Conservation (phyloP, 2,329 filamentous ascomycete species). For the Cordyceps tenuipes region DNA sequence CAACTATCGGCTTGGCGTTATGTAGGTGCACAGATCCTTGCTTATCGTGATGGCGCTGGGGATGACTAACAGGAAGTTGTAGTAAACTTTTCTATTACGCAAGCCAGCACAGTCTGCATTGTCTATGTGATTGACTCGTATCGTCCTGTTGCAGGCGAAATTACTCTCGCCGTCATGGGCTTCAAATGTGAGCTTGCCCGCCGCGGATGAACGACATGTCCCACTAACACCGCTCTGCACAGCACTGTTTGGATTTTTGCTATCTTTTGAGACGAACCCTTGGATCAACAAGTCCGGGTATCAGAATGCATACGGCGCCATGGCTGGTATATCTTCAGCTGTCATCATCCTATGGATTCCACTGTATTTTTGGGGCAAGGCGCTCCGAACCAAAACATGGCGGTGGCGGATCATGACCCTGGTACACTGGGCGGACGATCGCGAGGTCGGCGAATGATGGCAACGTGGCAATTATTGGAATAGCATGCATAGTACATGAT, state of each 20-base stretch:
- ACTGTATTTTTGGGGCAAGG: slow-evolving; percentile 35
- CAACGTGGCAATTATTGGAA: not conserved
- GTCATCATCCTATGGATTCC: slow-evolving; percentile 37
- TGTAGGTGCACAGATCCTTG: slow-evolving; percentile 26
- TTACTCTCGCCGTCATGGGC: slow-evolving; percentile 40
- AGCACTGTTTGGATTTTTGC: slow-evolving; percentile 44
- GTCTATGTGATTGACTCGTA: slow-evolving; percentile 48
- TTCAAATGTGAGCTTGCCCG: slow-evolving; percentile 40
- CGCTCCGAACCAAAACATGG: slow-evolving; percentile 38
- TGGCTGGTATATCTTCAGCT: slow-evolving; percentile 42
- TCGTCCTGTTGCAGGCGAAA: slow-evolving; percentile 2
- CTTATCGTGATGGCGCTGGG: not conserved
- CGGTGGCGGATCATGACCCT: slow-evolving; percentile 38
- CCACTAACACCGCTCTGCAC: not conserved
- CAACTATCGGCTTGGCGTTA: slow-evolving; percentile 46
- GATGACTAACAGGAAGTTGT: slow-evolving; percentile 6
- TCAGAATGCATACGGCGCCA: slow-evolving; percentile 39
- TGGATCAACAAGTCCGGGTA: slow-evolving; percentile 47
- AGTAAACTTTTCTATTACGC: slow-evolving; percentile 49
- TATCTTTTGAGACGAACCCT: slow-evolving; percentile 53
- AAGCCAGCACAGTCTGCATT: slow-evolving; percentile 46
- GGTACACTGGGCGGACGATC: slow-evolving; percentile 42
- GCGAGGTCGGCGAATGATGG: slow-evolving; percentile 45
- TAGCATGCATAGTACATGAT: not conserved
- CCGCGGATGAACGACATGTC: not conserved